Base-by-base conservation (phyloP, 768 basidiomycete genomes). In the Russula earlei region DNA sequence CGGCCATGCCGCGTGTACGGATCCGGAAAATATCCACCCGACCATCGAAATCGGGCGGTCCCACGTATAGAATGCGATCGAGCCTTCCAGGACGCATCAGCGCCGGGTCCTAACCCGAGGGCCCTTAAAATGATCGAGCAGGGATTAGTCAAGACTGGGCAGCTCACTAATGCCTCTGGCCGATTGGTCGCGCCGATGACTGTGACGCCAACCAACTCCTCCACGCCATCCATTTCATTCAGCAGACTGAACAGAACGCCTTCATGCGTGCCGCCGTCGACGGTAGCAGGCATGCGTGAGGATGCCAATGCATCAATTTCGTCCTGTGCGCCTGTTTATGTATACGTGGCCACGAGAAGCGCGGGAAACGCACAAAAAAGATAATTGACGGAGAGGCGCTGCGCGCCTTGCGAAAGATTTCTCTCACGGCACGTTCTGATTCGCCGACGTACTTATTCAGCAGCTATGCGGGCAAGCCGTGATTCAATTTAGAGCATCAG, bases 151-250 rank as follows among this genome's bases (percentile, higher is more conserved):
- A 15, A 25, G 37, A n/a, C 12, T 19, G 45, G 19, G 25, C 19
- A 33, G 50, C 55, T 40, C 37, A 62, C 62, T 4, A 62, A 50
- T n/a, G 83, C 82, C 58, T 96, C 93, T 8, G 96, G 96, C 54
- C 94, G 73, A 67, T 99, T 98, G 12, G 96, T 99, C 0, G 96
- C 96, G 1, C 92, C 96, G 10, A 99, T 81, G 33, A 97, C 81
- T 0, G 91, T 94, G n/a, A 99, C 96, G 0, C 94, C 93, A 17
- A 87, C 75, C 19, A 98, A 75, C 70, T 95, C 92, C 69, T 97
- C 91, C 0, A 98, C 88, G 19, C 96, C 96, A 66, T 98, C 96
- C 92, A 98, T 98, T 67, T 99, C 96, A 66, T 95, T 98, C 54
- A 99, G 68, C 12, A 99, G 75, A 58, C 84, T 95, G 1, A 94